Conservation (phyloP, 75 land plant genomes). For the Ceratopteris richardii region DNA sequence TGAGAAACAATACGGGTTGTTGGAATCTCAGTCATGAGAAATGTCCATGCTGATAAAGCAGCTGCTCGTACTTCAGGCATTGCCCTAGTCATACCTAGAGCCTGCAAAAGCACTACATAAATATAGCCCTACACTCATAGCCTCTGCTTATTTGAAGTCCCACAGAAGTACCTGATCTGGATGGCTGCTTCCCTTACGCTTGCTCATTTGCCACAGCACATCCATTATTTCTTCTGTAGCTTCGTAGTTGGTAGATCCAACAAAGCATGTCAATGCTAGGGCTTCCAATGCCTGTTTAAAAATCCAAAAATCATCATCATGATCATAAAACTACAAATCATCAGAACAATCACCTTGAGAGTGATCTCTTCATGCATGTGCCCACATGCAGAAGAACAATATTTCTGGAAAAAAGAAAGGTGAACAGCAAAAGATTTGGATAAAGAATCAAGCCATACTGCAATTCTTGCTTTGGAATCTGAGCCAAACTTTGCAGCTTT, state of each 20-base stretch:
- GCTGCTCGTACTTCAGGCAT: slow-evolving; percentile 50
- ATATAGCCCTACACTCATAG: not conserved
- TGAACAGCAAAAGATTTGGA: too few species aligned
- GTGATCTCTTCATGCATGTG: too few species aligned
- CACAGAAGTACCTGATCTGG: slow-evolving; percentile 15
- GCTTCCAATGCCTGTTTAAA: slow-evolving; percentile 56
- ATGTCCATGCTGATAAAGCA: slow-evolving; percentile 79
- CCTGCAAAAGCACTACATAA: slow-evolving; percentile 9
- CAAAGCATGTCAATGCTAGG: slow-evolving; percentile 70
- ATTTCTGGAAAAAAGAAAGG: too few species aligned
- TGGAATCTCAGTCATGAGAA: slow-evolving; percentile 67
- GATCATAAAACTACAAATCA: slow-evolving; percentile 6
- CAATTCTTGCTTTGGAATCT: slow-evolving; percentile 33
- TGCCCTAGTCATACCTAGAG: slow-evolving; percentile 29
- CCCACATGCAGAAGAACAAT: too few species aligned
- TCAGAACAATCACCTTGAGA: not conserved
- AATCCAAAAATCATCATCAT: not conserved
- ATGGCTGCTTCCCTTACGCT: slow-evolving; percentile 20
- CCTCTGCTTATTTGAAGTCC: too few species aligned
- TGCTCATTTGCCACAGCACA: slow-evolving; percentile 57
- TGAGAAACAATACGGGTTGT: slow-evolving; percentile 23
- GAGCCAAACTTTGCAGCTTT: slow-evolving; percentile 48
- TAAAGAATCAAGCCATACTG: slow-evolving; percentile 28
- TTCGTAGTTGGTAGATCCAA: slow-evolving; percentile 62
- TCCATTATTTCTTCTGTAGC: slow-evolving; percentile 72